phyloP scores from a whole-genome alignment of 805 yeast species.

The Middelhovenomyces tepae region DNA sequence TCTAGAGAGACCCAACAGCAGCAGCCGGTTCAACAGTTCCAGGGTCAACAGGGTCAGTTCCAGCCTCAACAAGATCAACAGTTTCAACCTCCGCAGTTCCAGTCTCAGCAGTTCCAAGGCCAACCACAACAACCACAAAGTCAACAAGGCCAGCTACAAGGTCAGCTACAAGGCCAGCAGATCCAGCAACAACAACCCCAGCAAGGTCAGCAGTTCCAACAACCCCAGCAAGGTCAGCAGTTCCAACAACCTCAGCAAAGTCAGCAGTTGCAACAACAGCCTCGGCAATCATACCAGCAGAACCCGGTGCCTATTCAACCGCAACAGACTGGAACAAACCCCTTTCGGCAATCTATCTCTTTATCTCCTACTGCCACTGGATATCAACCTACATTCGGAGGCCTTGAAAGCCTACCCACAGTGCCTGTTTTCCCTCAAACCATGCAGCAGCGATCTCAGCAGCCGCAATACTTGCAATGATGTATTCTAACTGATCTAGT shows the following conservation, averaged over 20 bases:
- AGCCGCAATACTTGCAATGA: constrained; percentile 21
- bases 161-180: constrained; percentile 6
- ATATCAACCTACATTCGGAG: constrained; percentile 63
- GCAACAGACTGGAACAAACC: constrained; percentile 34
- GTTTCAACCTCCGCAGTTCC: constrained; percentile 21
- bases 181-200: constrained; percentile 10
- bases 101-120: constrained; percentile 14
- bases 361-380: too few relatives aligned
- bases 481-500: constrained; percentile 2
- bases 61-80: constrained; percentile 10
- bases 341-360: constrained; percentile 28
- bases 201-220: constrained; percentile 12
- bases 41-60: constrained; percentile 12
- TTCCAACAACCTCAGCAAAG: constrained; percentile 20
- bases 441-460: constrained; percentile 29
- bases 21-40: constrained; percentile 15
- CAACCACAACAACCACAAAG: constrained; percentile 11
- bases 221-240: constrained; percentile 22
- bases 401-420: constrained; percentile 57
- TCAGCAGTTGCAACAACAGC: constrained; percentile 5
- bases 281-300: constrained; percentile 6
- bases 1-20: constrained; percentile 6
- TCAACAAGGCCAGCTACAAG: too few relatives aligned
- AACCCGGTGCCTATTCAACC: constrained; percentile 13
- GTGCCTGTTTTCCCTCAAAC: constrained; percentile 64